Evolutionary conservation across 352 stramenopile genomes (phyloP).

Genomic region (Globisporangium carolinianum): DNA sequence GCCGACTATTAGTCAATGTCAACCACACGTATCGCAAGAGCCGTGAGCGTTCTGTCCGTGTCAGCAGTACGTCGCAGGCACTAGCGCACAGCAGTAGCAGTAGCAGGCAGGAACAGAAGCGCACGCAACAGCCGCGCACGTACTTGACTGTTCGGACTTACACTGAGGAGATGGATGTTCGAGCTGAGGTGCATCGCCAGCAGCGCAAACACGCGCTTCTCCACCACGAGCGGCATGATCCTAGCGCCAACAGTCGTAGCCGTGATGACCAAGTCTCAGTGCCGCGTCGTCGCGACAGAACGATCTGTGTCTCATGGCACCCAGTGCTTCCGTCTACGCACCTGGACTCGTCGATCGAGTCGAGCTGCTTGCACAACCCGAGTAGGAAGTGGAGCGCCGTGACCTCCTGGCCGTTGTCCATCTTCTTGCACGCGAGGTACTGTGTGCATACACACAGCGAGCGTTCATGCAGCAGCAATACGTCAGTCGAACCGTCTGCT

Average conservation of each 20-base stretch:
- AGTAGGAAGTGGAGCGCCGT: constrained; percentile 85
- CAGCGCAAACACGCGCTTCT: constrained; percentile 76
- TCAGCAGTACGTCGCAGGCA: not conserved
- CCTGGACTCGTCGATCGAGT: constrained; percentile 79
- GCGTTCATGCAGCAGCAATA: not conserved
- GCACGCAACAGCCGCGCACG: constrained; percentile 1
- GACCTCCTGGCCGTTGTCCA: constrained; percentile 79
- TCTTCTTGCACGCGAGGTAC: constrained; percentile 67
- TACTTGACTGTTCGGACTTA: constrained; percentile 21
- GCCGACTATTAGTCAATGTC: constrained; percentile 14
- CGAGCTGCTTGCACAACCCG: constrained; percentile 75
- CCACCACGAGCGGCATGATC: constrained; percentile 78
- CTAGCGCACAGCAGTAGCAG: not conserved
- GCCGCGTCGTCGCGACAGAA: too few relatives aligned
- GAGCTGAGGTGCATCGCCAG: constrained; percentile 70
- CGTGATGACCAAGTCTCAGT: too few relatives aligned
- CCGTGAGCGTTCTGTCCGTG: not conserved
- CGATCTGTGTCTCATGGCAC: too few relatives aligned
- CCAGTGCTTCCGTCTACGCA: constrained; percentile 7
- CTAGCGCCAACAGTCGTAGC: constrained; percentile 16
- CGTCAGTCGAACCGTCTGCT: too few relatives aligned
- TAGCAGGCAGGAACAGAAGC: not conserved
- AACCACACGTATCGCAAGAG: not conserved
- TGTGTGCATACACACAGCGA: constrained; percentile 12
- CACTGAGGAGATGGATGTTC: constrained; percentile 41